A percentile compares a stretch with the other conserved stretches of the same genome.
phyloP scores from a whole-genome alignment of 805 yeast species.

The Phaffomyces antillensis region DNA sequence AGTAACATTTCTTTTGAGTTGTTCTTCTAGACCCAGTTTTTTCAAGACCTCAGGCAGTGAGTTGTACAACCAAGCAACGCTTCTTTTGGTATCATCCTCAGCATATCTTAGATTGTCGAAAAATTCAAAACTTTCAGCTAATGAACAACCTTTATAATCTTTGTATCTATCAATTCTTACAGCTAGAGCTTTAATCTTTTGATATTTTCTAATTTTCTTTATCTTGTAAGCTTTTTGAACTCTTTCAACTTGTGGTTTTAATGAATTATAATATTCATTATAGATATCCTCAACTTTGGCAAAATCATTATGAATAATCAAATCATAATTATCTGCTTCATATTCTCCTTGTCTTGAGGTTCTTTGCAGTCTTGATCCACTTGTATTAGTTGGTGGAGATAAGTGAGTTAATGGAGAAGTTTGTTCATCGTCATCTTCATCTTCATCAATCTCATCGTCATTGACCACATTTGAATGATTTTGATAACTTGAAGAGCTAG shows the following conservation, averaged over 20 bases:
- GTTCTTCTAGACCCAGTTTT: conserved; percentile 23
- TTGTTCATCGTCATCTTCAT: conserved; percentile 11
- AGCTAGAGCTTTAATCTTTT: conserved; percentile 30
- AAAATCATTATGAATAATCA: conserved; percentile 26
- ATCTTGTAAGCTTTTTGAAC: conserved; percentile 28
- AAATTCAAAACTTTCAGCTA: conserved; percentile 24
- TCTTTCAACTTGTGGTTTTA: conserved; percentile 28
- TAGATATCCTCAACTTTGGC: conserved; percentile 26
- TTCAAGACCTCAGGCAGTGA: conserved; percentile 25
- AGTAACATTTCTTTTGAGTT: conserved; percentile 17
- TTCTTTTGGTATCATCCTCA: conserved; percentile 25
- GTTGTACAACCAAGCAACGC: conserved; percentile 32
- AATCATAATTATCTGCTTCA: conserved; percentile 25
- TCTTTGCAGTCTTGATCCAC: conserved; percentile 15
- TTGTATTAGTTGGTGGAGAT: conserved; percentile 11
- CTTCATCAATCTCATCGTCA: conserved; percentile 11
- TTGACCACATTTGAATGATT: conserved; percentile 10
- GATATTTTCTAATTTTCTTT: conserved; percentile 31
- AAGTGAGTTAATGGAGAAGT: conserved; percentile 14
- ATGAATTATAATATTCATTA: conserved; percentile 25
- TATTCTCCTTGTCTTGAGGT: conserved; percentile 18
- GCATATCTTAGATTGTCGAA: conserved; percentile 26
- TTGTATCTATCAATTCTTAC: conserved; percentile 29
- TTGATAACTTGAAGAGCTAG: conserved; percentile 13
- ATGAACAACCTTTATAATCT: conserved; percentile 19